phyloP scores from a whole-genome alignment of 2,329 filamentous ascomycete genomes.

The Leptoxyphium fumago region DNA sequence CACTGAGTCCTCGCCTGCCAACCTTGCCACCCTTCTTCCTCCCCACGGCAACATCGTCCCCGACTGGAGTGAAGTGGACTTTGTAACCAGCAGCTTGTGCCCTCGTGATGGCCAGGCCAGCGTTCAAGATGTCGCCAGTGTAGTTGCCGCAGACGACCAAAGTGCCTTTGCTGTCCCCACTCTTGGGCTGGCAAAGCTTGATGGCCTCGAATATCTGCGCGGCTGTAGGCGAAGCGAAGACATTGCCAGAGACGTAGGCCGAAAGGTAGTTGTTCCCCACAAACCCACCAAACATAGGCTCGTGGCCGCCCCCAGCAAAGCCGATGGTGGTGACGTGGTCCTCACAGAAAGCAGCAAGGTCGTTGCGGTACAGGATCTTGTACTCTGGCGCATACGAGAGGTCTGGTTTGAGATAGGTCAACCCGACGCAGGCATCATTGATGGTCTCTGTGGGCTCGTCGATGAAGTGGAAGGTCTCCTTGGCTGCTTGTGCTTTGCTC shows the following conservation, averaged over 20 bases:
- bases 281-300: slow-evolving; percentile 50
- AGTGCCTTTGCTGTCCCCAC: slow-evolving; percentile 29
- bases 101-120: slow-evolving; percentile 45
- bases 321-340: slow-evolving; percentile 22
- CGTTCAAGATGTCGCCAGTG: slow-evolving; percentile 49
- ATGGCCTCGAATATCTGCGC: slow-evolving; percentile 48
- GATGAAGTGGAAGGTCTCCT: slow-evolving; percentile 25
- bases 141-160: slow-evolving; percentile 52
- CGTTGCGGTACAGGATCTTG: slow-evolving; percentile 23
- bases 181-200: slow-evolving; percentile 37
- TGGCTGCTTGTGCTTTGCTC: slow-evolving; percentile 7
- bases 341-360: slow-evolving; percentile 16
- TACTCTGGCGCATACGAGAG: slow-evolving; percentile 21
- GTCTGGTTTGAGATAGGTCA: slow-evolving; percentile 20
- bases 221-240: slow-evolving; percentile 50
- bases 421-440: slow-evolving; percentile 21
- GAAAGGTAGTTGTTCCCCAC: slow-evolving; percentile 48
- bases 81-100: slow-evolving; percentile 40
- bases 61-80: slow-evolving; percentile 45
- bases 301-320: slow-evolving; percentile 27
- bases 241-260: slow-evolving; percentile 45
- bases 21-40: slow-evolving; percentile 41
- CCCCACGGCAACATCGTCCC: slow-evolving; percentile 51
- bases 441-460: slow-evolving; percentile 21
- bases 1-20: slow-evolving; percentile 46